These are phyloP conservation scores for Phytophthora syringae DNA, from an alignment of 352 stramenopile genomes.

Conservation along the genomic window DNA sequence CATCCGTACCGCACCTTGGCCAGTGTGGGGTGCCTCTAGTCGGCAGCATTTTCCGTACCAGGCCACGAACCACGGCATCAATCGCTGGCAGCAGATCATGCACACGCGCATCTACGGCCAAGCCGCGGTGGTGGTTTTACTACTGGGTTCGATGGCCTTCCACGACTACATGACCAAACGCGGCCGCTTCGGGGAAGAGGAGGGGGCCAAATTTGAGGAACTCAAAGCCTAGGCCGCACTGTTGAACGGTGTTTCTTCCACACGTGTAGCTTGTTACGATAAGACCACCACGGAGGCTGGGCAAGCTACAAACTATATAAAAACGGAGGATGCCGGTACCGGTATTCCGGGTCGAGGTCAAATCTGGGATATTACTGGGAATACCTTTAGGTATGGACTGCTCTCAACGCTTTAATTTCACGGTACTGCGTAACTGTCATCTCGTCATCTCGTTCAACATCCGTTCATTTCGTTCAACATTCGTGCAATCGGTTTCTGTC, in stretches of 20 bases:
- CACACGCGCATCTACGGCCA: conserved; percentile 59
- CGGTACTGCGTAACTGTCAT: too few species aligned
- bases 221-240: conserved; percentile 11
- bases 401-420: too few species aligned
- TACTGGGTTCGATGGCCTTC: conserved; percentile 51
- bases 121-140: conserved; percentile 34
- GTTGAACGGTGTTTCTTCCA: not conserved
- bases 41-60: conserved; percentile 48
- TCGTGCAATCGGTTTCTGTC: too few species aligned
- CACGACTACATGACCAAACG: conserved; percentile 51
- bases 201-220: conserved; percentile 26
- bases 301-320: too few species aligned
- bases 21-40: conserved; percentile 36
- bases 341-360: too few species aligned
- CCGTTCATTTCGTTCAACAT: too few species aligned
- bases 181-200: conserved; percentile 40
- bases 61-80: conserved; percentile 34
- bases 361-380: too few species aligned
- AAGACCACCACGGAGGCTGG: too few species aligned
- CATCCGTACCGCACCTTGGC: conserved; percentile 45
- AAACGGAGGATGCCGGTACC: too few species aligned
- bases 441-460: too few species aligned
- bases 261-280: conserved; percentile 11
- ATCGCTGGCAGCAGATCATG: conserved; percentile 56
- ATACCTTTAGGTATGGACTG: too few species aligned